Conservation (phyloP, 169 alveolate genomes). For the Pseudocohnilembus persalinus region DNA sequence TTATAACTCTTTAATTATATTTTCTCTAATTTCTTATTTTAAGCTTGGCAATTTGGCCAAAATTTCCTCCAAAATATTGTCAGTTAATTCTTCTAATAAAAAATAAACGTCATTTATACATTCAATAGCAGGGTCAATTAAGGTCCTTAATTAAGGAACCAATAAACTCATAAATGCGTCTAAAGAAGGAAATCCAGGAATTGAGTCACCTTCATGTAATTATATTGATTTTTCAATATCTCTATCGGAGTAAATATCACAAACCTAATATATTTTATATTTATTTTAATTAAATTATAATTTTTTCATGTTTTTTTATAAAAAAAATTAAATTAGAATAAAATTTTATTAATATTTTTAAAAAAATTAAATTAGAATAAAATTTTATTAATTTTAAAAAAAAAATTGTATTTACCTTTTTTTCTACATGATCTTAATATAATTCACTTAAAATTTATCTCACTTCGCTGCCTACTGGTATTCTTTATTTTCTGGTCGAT, state of each 20-base stretch:
- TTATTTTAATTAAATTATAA: no score
- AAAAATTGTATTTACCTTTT: not conserved
- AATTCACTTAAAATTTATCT: not conserved
- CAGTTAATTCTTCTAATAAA: constrained; percentile 59
- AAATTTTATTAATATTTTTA: no score
- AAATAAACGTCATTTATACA: constrained; percentile 55
- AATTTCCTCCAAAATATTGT: constrained; percentile 49
- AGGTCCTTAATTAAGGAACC: constrained; percentile 62
- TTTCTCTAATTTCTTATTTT: constrained; percentile 41
- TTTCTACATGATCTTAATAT: not conserved
- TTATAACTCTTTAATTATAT: constrained; percentile 13
- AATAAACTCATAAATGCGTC: constrained; percentile 65
- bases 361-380: no score
- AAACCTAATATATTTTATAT: not conserved
- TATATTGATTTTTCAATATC: constrained; percentile 95
- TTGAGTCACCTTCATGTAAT: constrained; percentile 97
- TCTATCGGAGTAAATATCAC: constrained; percentile 72
- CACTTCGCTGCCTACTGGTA: not conserved
- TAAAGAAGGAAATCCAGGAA: constrained; percentile 96
- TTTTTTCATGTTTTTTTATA: no score
- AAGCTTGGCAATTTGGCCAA: constrained; percentile 43
- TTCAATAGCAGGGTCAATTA: constrained; percentile 61
- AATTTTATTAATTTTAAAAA: no score
- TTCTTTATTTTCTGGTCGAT: constrained; percentile 18
- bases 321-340: no score